phyloP scores from a whole-genome alignment of 2,329 filamentous ascomycete species.

The Fusarium subglutinans region DNA sequence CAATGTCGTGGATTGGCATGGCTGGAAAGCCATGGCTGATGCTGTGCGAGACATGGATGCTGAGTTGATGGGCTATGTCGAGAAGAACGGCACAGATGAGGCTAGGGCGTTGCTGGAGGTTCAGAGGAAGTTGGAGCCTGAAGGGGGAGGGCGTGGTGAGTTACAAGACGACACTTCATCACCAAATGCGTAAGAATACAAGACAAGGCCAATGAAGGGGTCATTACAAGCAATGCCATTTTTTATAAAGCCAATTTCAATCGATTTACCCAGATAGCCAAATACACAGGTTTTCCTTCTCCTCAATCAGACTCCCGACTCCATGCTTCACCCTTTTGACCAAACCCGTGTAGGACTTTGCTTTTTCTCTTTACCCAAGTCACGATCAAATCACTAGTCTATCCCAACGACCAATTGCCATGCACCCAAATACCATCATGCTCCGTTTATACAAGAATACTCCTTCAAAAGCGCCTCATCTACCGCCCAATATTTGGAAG shows the following conservation, averaged over 20 bases:
- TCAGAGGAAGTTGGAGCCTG: conserved; percentile 20
- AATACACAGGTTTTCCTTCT: background rate
- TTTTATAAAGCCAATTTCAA: background rate
- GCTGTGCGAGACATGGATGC: conserved; percentile 43
- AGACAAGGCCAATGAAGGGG: background rate
- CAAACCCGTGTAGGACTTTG: background rate
- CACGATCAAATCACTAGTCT: background rate
- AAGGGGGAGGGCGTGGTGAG: conserved; percentile 19
- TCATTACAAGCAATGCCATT: background rate
- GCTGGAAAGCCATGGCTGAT: conserved; percentile 41
- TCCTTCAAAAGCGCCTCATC: background rate
- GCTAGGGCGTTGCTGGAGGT: conserved; percentile 27
- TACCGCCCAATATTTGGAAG: conserved; percentile 1
- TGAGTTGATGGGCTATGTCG: conserved; percentile 37
- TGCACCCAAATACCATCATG: background rate
- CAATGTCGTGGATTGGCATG: conserved; percentile 50
- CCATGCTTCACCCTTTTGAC: background rate
- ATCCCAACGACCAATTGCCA: background rate
- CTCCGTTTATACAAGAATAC: background rate
- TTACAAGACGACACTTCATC: background rate
- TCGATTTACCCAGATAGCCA: conserved; percentile 1
- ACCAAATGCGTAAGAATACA: background rate
- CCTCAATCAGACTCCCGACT: background rate
- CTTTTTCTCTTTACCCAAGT: background rate
- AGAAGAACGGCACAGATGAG: conserved; percentile 28